A percentile compares a stretch with the other conserved stretches of the same genome.
Conservation (phyloP, 768 basidiomycete species). For the Porpolomopsis calyptriformis region DNA sequence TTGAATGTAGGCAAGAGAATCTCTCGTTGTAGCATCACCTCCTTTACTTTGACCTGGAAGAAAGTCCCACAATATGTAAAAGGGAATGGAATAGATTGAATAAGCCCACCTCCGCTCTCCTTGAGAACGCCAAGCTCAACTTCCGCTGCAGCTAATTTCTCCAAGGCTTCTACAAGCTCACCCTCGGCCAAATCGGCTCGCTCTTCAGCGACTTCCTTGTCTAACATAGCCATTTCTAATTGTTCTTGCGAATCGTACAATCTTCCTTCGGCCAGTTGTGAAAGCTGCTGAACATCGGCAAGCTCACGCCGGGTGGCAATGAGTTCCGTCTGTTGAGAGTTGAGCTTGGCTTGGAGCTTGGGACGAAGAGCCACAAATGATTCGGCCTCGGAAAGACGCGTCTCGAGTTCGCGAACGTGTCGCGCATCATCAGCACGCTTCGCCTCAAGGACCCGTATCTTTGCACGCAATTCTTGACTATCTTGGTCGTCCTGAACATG, state of each 20-base stretch:
- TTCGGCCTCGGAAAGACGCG: constrained; percentile 75
- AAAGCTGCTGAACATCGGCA: constrained; percentile 67
- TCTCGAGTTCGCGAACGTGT: constrained; percentile 74
- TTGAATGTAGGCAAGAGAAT: constrained; percentile 64
- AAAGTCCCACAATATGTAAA: background rate
- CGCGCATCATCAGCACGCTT: constrained; percentile 82
- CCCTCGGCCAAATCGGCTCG: constrained; percentile 68
- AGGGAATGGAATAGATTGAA: background rate
- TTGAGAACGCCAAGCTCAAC: constrained; percentile 77
- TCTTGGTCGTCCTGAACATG: constrained; percentile 41
- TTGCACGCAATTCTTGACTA: constrained; percentile 71
- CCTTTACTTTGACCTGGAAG: constrained; percentile 13
- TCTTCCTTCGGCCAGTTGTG: constrained; percentile 56
- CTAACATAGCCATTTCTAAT: constrained; percentile 88
- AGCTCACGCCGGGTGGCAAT: constrained; percentile 65
- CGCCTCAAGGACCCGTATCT: constrained; percentile 75
- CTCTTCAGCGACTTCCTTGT: constrained; percentile 96
- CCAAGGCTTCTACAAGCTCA: constrained; percentile 71
- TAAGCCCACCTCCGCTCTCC: constrained; percentile 34
- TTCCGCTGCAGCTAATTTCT: constrained; percentile 66
- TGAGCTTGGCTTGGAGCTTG: constrained; percentile 84
- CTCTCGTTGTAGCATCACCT: constrained; percentile 30
- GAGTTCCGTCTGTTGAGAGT: constrained; percentile 69
- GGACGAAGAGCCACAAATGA: constrained; percentile 76
- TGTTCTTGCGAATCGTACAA: constrained; percentile 78